Conservation (phyloP, 805 yeast genomes). For the Saturnispora serradocipensis region DNA sequence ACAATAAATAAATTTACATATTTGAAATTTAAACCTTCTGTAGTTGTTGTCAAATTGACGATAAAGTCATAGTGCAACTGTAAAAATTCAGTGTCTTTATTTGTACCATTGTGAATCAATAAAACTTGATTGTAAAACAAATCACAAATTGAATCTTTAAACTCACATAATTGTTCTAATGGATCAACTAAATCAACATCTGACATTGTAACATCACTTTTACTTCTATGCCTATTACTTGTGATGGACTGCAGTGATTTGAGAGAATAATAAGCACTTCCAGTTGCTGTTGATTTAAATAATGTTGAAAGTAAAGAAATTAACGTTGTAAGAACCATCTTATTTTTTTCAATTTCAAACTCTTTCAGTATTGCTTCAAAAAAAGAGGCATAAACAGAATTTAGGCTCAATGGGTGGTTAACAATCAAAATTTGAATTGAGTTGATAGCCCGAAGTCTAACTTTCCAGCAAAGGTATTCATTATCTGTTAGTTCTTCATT, state of each 20-base stretch:
- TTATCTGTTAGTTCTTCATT: slow-evolving; percentile 31
- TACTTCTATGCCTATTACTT: slow-evolving; percentile 13
- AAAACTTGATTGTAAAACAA: slow-evolving; percentile 12
- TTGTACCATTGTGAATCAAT: background rate
- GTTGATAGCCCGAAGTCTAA: slow-evolving; percentile 44
- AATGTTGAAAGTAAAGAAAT: slow-evolving; percentile 36
- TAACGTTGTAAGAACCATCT: slow-evolving; percentile 42
- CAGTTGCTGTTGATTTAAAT: slow-evolving; percentile 25
- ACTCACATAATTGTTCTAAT: slow-evolving; percentile 10
- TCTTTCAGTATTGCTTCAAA: slow-evolving; percentile 28
- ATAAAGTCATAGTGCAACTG: slow-evolving; percentile 20
- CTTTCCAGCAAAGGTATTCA: slow-evolving; percentile 37
- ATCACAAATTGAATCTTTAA: slow-evolving; percentile 14
- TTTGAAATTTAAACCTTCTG: slow-evolving; percentile 19
- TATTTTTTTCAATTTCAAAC: slow-evolving; percentile 34
- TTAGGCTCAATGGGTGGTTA: slow-evolving; percentile 30
- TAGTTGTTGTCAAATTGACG: slow-evolving; percentile 19
- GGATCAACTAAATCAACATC: slow-evolving; percentile 23
- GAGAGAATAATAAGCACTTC: slow-evolving; percentile 27
- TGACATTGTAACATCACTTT: slow-evolving; percentile 35
- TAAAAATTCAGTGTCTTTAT: slow-evolving; percentile 3
- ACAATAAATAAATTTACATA: slow-evolving; percentile 16
- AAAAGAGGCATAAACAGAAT: slow-evolving; percentile 26
- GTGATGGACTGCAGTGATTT: slow-evolving; percentile 7
- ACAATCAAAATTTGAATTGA: slow-evolving; percentile 33